Conservation (phyloP, 2,329 filamentous ascomycete genomes). For the Penicillium sp. region DNA sequence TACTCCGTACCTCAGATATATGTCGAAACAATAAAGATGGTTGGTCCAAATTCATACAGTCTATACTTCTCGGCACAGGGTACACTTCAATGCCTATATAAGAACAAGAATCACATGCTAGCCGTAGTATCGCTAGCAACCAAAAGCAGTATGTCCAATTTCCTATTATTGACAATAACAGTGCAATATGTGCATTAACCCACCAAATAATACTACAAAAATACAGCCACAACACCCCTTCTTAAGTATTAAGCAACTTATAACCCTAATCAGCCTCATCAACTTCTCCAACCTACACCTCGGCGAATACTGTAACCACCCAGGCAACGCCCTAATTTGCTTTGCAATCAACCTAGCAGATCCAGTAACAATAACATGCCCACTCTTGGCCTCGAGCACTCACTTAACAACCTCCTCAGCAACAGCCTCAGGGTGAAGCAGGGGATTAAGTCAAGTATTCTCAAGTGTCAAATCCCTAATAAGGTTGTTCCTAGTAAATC, state of each 20-base stretch:
- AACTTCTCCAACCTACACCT: constrained; percentile 42
- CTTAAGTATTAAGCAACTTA: background rate
- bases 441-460: constrained; percentile 53
- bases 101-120: background rate
- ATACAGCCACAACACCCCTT: background rate
- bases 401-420: constrained; percentile 63
- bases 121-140: background rate
- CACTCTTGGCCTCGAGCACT: constrained; percentile 58
- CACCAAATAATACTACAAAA: background rate
- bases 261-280: constrained; percentile 21
- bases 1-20: background rate
- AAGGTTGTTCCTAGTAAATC: constrained; percentile 61
- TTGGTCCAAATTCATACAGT: background rate
- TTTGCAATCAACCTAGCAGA: constrained; percentile 46
- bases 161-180: background rate
- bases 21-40: background rate
- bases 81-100: too few relatives aligned
- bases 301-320: constrained; percentile 61
- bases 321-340: constrained; percentile 54
- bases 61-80: background rate
- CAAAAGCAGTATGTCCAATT: background rate
- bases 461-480: constrained; percentile 58
- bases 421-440: constrained; percentile 62
- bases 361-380: constrained; percentile 57
- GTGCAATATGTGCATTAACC: background rate